Evolutionary conservation across 768 basidiomycete genomes (phyloP), one percentile per base, ranked within the genome.

Genomic region (Leucocoprinus leucothites): DNA sequence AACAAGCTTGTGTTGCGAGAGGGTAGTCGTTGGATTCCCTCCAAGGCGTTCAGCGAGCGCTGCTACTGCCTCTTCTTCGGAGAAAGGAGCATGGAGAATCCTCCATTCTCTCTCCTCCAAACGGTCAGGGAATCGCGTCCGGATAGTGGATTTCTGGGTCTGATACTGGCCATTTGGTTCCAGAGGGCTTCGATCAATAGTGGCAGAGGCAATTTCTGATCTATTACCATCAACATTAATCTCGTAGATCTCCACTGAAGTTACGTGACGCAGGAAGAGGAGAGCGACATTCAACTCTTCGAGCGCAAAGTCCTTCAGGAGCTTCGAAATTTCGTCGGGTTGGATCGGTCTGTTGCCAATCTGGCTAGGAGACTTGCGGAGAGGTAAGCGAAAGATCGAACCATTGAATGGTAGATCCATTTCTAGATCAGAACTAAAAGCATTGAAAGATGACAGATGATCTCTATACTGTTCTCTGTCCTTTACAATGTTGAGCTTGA

Each of bases 351-450:
- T 68, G 9, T 61, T 55, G 46, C 73, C 76, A 54, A 78, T 68
- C 5, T 58, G 61, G 56, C 74, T 74, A 1, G 62, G 49, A 6
- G 34, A 48, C 0, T 56, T 60, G 9, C 81, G 71, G 9, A 82
- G 63, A 0, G 81, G 80, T n/a, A 81, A 72, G 1, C 81, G 71
- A 38, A 82, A 72, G 41, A 77, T 61, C 1, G 81, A 73, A 0
- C 79, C 78, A 2, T 60, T 41, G 59, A 77, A 73, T 6, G 58
- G 48, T 26, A n/a, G n/a, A 31, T 5, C 31, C 11, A 5, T 31
- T 31, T 5, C 31, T 31, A 5, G 31, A 5, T 5, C 5, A 31
- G 31, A 11, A 31, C 11, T 31, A 11, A 31, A 31, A 5, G 31
- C 31, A 11, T 11, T 31, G 31, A 31, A 31, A 31, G 31, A 5